Percentiles rank a stretch among this genome's conserved stretches.
Conservation (phyloP, 768 basidiomycete genomes). For the Trametes elegans region DNA sequence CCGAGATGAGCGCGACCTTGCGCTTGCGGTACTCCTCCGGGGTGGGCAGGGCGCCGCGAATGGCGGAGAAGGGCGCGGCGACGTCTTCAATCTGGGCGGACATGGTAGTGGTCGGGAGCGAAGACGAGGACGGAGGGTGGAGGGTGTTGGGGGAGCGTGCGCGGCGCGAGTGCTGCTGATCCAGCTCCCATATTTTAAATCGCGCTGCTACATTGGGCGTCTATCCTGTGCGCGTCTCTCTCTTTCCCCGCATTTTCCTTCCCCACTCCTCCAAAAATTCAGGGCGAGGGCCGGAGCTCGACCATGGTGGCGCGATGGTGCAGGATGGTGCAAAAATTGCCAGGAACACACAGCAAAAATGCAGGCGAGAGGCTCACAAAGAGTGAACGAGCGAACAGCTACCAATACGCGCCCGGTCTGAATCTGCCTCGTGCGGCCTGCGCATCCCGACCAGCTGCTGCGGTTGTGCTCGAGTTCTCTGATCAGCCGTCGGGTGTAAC, state of each 20-base stretch:
- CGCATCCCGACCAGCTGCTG: no score
- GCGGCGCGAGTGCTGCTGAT: neutral
- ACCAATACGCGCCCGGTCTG: no score
- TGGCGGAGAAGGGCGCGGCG: constrained; percentile 33
- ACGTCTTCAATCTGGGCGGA: constrained; percentile 31
- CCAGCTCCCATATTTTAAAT: neutral
- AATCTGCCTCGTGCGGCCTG: no score
- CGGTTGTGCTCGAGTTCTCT: no score
- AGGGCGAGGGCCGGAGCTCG: no score
- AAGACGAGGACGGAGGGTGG: neutral
- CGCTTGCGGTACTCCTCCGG: constrained; percentile 83
- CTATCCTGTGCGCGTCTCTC: neutral
- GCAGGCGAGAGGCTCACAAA: no score
- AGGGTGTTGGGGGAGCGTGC: neutral
- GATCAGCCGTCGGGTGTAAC: no score
- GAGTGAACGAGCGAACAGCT: no score
- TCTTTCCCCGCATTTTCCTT: neutral
- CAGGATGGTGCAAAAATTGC: no score
- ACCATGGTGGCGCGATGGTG: no score
- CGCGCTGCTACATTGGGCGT: neutral
- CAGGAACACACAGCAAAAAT: no score
- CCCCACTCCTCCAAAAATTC: neutral
- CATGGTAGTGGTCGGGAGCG: constrained; percentile 32
- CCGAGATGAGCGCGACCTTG: constrained; percentile 92
- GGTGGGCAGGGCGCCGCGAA: constrained; percentile 55